Percentiles rank a stretch among this genome's conserved stretches.
phyloP scores from a whole-genome alignment of 305 asterid species.

The Solanum chacoense region DNA sequence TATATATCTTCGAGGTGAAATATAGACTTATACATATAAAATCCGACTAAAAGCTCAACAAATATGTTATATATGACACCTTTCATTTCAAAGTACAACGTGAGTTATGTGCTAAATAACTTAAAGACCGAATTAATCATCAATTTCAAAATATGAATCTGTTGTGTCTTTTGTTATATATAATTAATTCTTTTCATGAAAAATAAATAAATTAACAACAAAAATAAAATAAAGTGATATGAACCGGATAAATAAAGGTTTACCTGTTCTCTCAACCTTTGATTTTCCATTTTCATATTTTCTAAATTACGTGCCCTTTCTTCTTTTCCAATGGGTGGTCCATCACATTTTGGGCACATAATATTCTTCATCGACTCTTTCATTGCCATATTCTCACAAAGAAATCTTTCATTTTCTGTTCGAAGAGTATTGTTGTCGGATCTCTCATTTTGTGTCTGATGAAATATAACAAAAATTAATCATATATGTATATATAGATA shows the following conservation, averaged over 20 bases:
- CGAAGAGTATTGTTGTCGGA: constrained; percentile 44
- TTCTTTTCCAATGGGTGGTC: constrained; percentile 23
- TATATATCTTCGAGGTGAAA: not conserved
- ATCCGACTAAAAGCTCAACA: not conserved
- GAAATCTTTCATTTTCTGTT: constrained; percentile 43
- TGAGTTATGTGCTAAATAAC: not conserved
- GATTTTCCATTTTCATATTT: constrained; percentile 44
- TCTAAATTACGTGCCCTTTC: constrained; percentile 28
- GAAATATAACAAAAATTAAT: not conserved
- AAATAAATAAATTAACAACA: not conserved
- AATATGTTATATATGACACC: not conserved
- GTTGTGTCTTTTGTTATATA: not conserved
- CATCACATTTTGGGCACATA: constrained; percentile 36
- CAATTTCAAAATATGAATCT: not conserved
- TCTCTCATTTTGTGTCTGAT: constrained; percentile 44
- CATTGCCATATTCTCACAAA: constrained; percentile 48
- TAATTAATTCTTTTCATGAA: not conserved
- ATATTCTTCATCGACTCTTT: constrained; percentile 31
- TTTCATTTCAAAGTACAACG: not conserved
- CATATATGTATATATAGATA: not conserved
- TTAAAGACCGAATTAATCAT: no score
- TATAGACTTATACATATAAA: not conserved
- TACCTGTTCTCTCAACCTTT: constrained; percentile 47
- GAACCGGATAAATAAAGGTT: not conserved
- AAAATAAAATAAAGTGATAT: not conserved